These are phyloP conservation scores for Pseudocercospora vitis DNA, from an alignment of 2,329 filamentous ascomycete species.

Conservation along the genomic window DNA sequence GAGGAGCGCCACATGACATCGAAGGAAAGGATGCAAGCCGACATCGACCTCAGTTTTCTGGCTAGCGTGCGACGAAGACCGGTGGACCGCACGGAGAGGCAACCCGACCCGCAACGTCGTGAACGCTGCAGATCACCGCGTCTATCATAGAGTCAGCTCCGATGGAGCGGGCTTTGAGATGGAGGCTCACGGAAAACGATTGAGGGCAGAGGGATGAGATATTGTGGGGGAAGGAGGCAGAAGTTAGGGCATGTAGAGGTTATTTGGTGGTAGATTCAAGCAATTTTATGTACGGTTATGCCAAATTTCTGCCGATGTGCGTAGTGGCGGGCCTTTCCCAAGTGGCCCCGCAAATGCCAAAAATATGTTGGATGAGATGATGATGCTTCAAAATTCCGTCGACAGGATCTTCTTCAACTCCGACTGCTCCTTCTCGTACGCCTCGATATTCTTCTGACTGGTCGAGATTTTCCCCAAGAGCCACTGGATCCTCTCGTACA, in stretches of 20 bases:
- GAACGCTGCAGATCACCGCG: too few relatives aligned
- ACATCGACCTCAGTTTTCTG: conserved; percentile 6
- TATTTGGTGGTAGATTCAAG: conserved; percentile 11
- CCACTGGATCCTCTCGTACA: conserved; percentile 66
- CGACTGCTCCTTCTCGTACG: conserved; percentile 70
- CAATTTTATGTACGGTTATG: conserved; percentile 18
- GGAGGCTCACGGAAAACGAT: not conserved
- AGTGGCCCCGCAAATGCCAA: too few relatives aligned
- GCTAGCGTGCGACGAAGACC: not conserved
- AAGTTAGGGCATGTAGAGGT: not conserved
- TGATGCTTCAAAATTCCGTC: conserved; percentile 50
- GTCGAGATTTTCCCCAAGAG: conserved; percentile 69
- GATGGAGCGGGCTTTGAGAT: conserved; percentile 1
- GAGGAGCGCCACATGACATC: not conserved
- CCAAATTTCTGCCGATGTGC: conserved; percentile 16
- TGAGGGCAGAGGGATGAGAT: too few relatives aligned
- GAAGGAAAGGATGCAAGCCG: conserved; percentile 2
- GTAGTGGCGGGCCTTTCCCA: too few relatives aligned
- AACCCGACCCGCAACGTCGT: too few relatives aligned
- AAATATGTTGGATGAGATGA: too few relatives aligned
- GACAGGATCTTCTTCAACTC: conserved; percentile 69
- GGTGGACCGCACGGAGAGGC: too few relatives aligned
- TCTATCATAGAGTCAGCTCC: conserved; percentile 8
- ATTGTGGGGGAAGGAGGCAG: not conserved
- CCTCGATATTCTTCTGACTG: conserved; percentile 73